Evolutionary conservation across 306 rosid species (phyloP), one percentile per base, ranked within the genome.

Genomic region (Nissolia schottii): DNA sequence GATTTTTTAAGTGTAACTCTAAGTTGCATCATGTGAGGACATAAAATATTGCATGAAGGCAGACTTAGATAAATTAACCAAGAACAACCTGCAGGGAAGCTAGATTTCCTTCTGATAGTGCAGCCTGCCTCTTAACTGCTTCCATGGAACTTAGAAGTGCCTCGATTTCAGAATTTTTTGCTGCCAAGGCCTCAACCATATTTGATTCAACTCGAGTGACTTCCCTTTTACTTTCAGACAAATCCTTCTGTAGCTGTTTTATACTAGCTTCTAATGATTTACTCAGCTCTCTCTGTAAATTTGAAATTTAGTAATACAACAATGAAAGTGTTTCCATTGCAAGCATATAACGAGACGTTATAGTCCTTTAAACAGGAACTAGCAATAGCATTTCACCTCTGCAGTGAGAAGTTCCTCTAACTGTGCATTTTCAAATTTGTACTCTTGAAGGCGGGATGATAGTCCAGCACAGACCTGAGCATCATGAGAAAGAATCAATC

Each of bases 401-500:
- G 97, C 89, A 68, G 78, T 67, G 46, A 95, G 97, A 86, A 95
- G 96, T 82, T 95, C 99, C 89, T 95, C 99, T 74, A 95, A 79
- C 83, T 95, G 99, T 41, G 92, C 99, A 86, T 88, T 95, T 83
- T 95, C 99, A 18, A 89, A 86, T 87, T 95, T 95, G 85, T 87
- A 89, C 77, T 87, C 99, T 85, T 91, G 99, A 84, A 95, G 97
- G 60, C 97, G 94, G 18, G 96, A 86, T 56, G 97, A 91, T 32
- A 91, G 90, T 81, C 97, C 97, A 59, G 99, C 99, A 87, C 99
- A 95, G 69, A 95, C 97, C 99, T 95, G 76, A 71, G 48, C 35
- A 74, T 62, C 68, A 69, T 23, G 32, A 75, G 68, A 70, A 75
- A 49, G 25, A 18, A 64, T 74, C 79, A 85, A 83, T 19, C 56